Evolutionary conservation across 1,139 yeast genomes (phyloP), one percentile per base, ranked within the genome.

Genomic region (Protomyces inouyei): DNA sequence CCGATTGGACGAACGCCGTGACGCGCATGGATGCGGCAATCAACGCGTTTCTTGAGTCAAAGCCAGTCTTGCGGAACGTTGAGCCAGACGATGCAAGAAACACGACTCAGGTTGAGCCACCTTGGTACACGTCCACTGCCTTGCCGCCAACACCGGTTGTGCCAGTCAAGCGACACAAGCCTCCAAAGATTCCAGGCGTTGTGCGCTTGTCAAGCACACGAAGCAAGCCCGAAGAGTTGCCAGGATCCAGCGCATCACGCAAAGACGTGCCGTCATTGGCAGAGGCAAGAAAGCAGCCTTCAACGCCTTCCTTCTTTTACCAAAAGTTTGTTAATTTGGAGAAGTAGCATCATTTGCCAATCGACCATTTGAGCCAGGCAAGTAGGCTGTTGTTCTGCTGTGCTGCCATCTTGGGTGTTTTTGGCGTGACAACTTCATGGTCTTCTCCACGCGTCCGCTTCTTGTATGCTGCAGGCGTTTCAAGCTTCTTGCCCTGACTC

Each of bases 381-480:
- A n/a, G 21, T 21, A 43, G 10, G 25, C 48, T 43, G 48, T 43
- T 43, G 23, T 43, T 21, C 3, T 18, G 21, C 2, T 43, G 6
- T 5, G 21, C 48, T 3, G 25, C 23, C 48, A 18, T 10, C 18
- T 43, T 45, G 10, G 60, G 60, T 18, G 25, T 56, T 2, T 16
- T 57, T 16, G 55, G 12, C n/a, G 46, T 36, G 12, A 37, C 25
- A 6, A 45, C 52, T 28, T 59, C 63, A 45, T 52, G 36, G 12
- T 23, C 57, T 6, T 52, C 63, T 3, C 63, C 54, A 18, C 55
- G 21, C 60, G 65, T 61, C 25, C 68, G 70, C 67, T 77, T 82
- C 71, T 93, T 93, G 76, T 82, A 93, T 72, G 87, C 85, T 1
- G 95, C 92, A 0, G 98, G 98, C 3, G 96, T 87, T 65, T 82